phyloP scores from a whole-genome alignment of 176 grass and related monocot genomes.

The Triticum timopheevii region DNA sequence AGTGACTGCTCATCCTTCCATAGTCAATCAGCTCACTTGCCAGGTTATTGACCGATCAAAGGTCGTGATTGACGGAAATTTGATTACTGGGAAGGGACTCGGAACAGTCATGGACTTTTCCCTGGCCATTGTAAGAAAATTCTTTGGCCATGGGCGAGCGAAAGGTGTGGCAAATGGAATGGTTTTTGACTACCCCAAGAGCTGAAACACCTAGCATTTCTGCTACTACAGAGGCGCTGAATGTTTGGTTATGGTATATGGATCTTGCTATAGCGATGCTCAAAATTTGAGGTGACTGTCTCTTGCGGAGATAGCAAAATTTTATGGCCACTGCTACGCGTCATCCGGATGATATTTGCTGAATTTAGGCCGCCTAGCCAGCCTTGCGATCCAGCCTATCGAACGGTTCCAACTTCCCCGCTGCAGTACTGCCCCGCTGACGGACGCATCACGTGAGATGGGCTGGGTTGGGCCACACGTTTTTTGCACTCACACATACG shows the following conservation, averaged over 20 bases:
- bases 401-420: too few relatives aligned
- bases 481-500: too few relatives aligned
- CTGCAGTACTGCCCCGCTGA: too few relatives aligned
- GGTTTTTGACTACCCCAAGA: slow-evolving; percentile 80
- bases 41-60: slow-evolving; percentile 49
- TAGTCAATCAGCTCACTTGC: slow-evolving; percentile 47
- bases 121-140: slow-evolving; percentile 67
- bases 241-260: not conserved
- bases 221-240: not conserved
- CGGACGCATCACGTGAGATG: too few relatives aligned
- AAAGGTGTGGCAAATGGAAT: slow-evolving; percentile 84
- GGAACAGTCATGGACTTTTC: slow-evolving; percentile 66
- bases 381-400: too few relatives aligned
- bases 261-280: slow-evolving; percentile 18
- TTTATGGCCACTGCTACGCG: too few relatives aligned
- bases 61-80: slow-evolving; percentile 80
- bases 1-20: slow-evolving; percentile 56
- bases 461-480: too few relatives aligned
- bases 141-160: slow-evolving; percentile 70
- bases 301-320: slow-evolving; percentile 21
- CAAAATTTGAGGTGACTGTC: not conserved
- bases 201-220: slow-evolving; percentile 26
- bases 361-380: too few relatives aligned
- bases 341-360: too few relatives aligned
- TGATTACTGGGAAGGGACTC: slow-evolving; percentile 81